Percentiles rank a stretch among this genome's conserved stretches.
Conservation (phyloP, 2,329 filamentous ascomycete genomes). For the Xylariaceae sp. region DNA sequence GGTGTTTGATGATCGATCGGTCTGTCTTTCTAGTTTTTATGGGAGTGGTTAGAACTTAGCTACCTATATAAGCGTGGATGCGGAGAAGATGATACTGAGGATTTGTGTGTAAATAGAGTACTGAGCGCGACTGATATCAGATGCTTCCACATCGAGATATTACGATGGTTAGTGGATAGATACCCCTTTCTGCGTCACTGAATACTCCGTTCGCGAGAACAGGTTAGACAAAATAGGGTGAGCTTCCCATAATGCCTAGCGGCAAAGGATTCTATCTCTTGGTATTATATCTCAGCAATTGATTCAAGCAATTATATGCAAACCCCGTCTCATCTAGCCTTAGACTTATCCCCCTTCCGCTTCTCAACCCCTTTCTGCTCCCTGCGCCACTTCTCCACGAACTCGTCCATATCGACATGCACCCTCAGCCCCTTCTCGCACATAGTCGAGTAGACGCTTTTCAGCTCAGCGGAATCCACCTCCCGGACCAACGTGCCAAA, state of each 20-base stretch:
- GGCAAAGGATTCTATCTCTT: not conserved
- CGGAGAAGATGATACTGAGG: not conserved
- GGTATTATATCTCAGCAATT: not conserved
- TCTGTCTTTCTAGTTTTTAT: not conserved
- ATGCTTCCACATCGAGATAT: not conserved
- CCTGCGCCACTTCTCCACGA: conserved; percentile 36
- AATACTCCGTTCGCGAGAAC: not conserved
- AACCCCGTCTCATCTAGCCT: not conserved
- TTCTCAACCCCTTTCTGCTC: conserved; percentile 20
- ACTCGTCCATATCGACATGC: conserved; percentile 50
- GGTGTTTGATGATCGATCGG: conserved; percentile 38
- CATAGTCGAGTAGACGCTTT: conserved; percentile 46
- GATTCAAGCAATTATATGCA: too few species aligned
- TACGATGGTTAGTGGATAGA: conserved; percentile 1
- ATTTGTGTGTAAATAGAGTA: conserved; percentile 1
- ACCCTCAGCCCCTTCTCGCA: conserved; percentile 47
- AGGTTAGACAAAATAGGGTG: not conserved
- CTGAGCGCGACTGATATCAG: not conserved
- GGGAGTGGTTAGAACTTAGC: too few species aligned
- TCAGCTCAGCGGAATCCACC: conserved; percentile 47
- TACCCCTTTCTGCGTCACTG: not conserved
- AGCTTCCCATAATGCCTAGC: not conserved
- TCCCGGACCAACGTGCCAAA: conserved; percentile 43
- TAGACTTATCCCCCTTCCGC: conserved; percentile 9
- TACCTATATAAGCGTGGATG: not conserved